Percentiles rank a stretch among this genome's conserved stretches.
phyloP scores from a whole-genome alignment of 768 basidiomycete genomes.

The Termitomyces titanicus region DNA sequence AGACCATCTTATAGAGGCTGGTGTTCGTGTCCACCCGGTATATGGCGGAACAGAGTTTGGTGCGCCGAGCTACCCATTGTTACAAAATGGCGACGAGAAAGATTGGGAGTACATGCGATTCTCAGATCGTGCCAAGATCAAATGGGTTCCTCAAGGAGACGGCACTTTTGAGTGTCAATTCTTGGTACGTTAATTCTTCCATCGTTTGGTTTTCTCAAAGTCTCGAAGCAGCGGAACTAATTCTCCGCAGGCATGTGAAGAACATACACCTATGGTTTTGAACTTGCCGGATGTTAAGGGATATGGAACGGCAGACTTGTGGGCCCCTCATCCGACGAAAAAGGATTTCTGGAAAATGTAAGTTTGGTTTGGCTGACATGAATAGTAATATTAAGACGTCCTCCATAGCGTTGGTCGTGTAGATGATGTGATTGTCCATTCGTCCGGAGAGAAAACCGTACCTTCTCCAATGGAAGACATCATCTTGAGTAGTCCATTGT shows the following conservation, averaged over 20 bases:
- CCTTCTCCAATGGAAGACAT: not conserved
- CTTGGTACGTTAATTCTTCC: not conserved
- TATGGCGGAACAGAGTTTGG: slow-evolving; percentile 31
- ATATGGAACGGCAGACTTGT: not conserved
- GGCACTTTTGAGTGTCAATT: not conserved
- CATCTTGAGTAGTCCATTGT: not conserved
- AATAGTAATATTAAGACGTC: not conserved
- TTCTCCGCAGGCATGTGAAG: not conserved
- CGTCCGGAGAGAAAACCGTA: slow-evolving; percentile 2
- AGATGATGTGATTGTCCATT: slow-evolving; percentile 7
- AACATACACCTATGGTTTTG: not conserved
- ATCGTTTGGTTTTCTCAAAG: too few relatives aligned
- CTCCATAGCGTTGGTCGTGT: slow-evolving; percentile 3
- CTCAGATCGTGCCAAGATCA: not conserved
- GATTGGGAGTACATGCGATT: slow-evolving; percentile 17
- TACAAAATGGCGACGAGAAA: slow-evolving; percentile 12
- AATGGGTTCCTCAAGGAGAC: not conserved
- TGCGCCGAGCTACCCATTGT: slow-evolving; percentile 4
- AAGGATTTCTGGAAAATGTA: not conserved
- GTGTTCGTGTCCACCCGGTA: slow-evolving; percentile 20
- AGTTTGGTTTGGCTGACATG: too few relatives aligned
- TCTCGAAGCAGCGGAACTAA: too few relatives aligned
- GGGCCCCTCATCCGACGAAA: not conserved
- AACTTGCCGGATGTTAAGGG: not conserved
- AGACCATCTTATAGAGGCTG: slow-evolving; percentile 21